Conservation (phyloP, 352 stramenopile genomes). For the Phytophthora fragariae region DNA sequence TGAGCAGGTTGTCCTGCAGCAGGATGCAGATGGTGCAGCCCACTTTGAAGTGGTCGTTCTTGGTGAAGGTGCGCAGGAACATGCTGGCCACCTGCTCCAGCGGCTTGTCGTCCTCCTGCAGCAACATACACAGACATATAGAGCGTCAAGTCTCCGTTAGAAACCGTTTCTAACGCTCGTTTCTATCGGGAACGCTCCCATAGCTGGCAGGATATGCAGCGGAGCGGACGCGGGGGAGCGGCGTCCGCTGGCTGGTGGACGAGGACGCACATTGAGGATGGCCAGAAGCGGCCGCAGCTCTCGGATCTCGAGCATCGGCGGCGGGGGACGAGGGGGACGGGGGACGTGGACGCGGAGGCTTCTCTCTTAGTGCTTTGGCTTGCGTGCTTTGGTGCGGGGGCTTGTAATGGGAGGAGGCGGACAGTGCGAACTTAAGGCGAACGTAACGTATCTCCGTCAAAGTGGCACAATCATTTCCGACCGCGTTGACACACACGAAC, state of each 20-base stretch:
- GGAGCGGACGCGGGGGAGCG: not conserved
- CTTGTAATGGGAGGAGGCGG: slow-evolving; percentile 30
- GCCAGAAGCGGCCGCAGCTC: slow-evolving; percentile 82
- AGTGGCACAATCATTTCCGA: slow-evolving; percentile 12
- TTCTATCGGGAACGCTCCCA: not conserved
- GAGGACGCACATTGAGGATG: slow-evolving; percentile 80
- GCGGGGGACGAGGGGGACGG: slow-evolving; percentile 11
- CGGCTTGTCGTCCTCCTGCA: slow-evolving; percentile 86
- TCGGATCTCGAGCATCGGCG: slow-evolving; percentile 79
- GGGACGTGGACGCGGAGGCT: slow-evolving; percentile 9
- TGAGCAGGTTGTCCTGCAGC: slow-evolving; percentile 92
- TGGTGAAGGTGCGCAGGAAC: slow-evolving; percentile 85
- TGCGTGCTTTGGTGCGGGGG: not conserved
- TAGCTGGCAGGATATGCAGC: not conserved
- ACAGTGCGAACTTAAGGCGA: slow-evolving; percentile 14
- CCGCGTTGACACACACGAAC: not conserved
- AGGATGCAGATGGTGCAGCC: slow-evolving; percentile 92
- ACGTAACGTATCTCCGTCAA: slow-evolving; percentile 22
- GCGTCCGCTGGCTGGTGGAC: not conserved
- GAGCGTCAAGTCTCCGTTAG: slow-evolving; percentile 13
- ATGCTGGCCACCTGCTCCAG: slow-evolving; percentile 74
- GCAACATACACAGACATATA: slow-evolving; percentile 3
- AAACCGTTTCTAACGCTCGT: slow-evolving; percentile 5
- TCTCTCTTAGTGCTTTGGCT: slow-evolving; percentile 12
- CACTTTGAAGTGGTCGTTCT: slow-evolving; percentile 92